These are phyloP conservation scores for Clarireedia homoeocarpa DNA, from an alignment of 2,329 filamentous ascomycete species.

Conservation along the genomic window DNA sequence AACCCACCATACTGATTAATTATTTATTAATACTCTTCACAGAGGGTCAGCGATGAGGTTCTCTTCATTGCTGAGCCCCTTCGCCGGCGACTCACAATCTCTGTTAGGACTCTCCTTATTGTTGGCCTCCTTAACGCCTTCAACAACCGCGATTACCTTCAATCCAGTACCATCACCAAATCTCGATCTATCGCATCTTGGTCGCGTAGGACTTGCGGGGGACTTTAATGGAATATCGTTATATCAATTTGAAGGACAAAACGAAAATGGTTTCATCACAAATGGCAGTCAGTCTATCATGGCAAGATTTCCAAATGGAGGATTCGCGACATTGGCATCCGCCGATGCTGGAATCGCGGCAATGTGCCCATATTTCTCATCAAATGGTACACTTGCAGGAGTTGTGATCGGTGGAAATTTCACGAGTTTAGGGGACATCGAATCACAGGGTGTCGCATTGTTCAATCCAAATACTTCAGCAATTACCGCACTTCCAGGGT, in stretches of 20 bases:
- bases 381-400: conserved; percentile 59
- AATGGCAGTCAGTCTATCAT: conserved; percentile 80
- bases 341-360: conserved; percentile 79
- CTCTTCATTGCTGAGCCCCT: conserved; percentile 26
- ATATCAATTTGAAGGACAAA: conserved; percentile 78
- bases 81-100: conserved; percentile 21
- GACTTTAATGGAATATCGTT: conserved; percentile 89
- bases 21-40: conserved; percentile 11
- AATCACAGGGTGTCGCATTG: conserved; percentile 72
- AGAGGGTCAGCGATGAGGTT: conserved; percentile 26
- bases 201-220: conserved; percentile 76
- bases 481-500: conserved; percentile 68
- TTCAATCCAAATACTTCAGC: conserved; percentile 66
- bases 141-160: conserved; percentile 49
- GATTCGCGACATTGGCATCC: conserved; percentile 63
- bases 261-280: conserved; percentile 53
- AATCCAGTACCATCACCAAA: conserved; percentile 57
- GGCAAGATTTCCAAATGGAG: conserved; percentile 75
- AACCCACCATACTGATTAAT: conserved; percentile 9
- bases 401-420: conserved; percentile 92
- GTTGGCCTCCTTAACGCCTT: conserved; percentile 31
- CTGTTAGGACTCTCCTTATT: conserved; percentile 35
- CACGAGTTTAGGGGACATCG: conserved; percentile 71
- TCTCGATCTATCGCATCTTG: conserved; percentile 71
- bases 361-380: conserved; percentile 72